phyloP scores from a whole-genome alignment of 129 eudicot genomes.

The Smallanthus sonchifolius region DNA sequence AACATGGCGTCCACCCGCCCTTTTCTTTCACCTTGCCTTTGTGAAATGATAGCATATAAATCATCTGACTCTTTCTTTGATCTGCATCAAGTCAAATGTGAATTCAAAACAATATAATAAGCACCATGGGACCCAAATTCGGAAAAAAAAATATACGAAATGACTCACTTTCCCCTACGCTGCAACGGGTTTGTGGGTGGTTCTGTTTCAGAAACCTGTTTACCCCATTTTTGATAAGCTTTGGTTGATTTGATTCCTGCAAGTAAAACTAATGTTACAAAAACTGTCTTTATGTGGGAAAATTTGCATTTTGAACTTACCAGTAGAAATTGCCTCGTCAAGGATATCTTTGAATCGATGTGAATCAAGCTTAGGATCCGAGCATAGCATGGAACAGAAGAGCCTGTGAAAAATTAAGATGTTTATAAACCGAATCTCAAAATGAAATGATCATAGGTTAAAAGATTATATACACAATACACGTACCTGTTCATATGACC shows the following conservation, averaged over 20 bases:
- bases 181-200: constrained; percentile 84
- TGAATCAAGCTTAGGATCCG: constrained; percentile 85
- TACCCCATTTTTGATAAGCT: constrained; percentile 83
- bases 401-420: constrained; percentile 43
- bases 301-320: constrained; percentile 24
- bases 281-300: background rate
- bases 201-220: constrained; percentile 54
- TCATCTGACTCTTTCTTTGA: constrained; percentile 60
- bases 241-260: constrained; percentile 76
- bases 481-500: constrained; percentile 84
- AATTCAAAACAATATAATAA: background rate
- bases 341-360: constrained; percentile 93
- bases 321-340: constrained; percentile 82
- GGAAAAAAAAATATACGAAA: background rate
- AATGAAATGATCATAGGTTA: background rate
- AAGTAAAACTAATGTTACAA: background rate
- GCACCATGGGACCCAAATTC: background rate
- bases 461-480: background rate
- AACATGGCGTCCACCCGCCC: constrained; percentile 70
- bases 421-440: background rate
- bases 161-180: constrained; percentile 60
- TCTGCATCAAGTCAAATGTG: constrained; percentile 35
- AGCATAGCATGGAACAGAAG: constrained; percentile 95
- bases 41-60: constrained; percentile 68
- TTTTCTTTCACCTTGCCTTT: constrained; percentile 74